These are phyloP conservation scores for Sergeia podlipaevii DNA, from an alignment of 208 protist genomes.

Conservation along the genomic window DNA sequence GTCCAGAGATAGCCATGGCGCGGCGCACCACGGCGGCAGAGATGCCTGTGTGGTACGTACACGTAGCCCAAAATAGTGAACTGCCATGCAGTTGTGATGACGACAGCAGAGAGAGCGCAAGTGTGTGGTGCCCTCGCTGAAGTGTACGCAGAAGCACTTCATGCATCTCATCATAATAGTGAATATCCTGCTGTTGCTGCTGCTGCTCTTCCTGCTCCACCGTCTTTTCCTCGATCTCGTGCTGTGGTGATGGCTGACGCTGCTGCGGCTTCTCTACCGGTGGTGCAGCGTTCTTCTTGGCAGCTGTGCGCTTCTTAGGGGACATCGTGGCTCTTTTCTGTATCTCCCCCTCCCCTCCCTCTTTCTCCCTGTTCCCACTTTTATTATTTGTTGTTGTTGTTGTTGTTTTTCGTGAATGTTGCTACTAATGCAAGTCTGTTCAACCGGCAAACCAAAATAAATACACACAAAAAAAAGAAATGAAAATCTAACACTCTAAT, in stretches of 20 bases:
- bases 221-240: neutral
- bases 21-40: conserved; percentile 36
- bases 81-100: conserved; percentile 30
- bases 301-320: neutral
- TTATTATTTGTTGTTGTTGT: too few relatives aligned
- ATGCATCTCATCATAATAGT: conserved; percentile 59
- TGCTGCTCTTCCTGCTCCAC: neutral
- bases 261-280: too few relatives aligned
- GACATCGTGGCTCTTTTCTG: neutral
- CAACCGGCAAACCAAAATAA: too few relatives aligned
- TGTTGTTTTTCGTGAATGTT: too few relatives aligned
- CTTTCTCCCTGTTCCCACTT: too few relatives aligned
- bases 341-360: neutral
- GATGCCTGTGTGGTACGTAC: conserved; percentile 62
- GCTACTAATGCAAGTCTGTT: too few relatives aligned
- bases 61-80: conserved; percentile 68
- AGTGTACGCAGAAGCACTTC: conserved; percentile 54
- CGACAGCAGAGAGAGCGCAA: conserved; percentile 35
- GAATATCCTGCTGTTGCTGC: conserved; percentile 5
- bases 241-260: too few relatives aligned
- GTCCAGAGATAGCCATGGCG: conserved; percentile 18
- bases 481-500: too few relatives aligned
- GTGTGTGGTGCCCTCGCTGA: conserved; percentile 27
- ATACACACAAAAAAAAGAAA: too few relatives aligned
- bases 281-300: too few relatives aligned